phyloP scores from a whole-genome alignment of 1,284 basidiomycete genomes.

The Trichosporon coremiiforme region DNA sequence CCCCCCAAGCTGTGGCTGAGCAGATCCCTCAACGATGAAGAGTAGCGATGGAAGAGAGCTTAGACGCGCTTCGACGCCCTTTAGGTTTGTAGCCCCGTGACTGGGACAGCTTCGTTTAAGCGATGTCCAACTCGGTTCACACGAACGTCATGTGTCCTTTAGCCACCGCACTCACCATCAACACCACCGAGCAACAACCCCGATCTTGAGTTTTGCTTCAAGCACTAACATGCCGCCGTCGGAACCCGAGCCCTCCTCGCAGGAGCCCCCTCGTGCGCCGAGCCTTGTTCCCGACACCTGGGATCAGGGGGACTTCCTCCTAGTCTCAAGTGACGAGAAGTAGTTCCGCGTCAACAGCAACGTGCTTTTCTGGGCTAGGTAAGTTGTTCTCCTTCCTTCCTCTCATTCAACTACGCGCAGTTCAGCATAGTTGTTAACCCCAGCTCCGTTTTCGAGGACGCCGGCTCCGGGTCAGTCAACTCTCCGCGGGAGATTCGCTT shows the following conservation, averaged over 20 bases:
- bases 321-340: not conserved
- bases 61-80: too few species aligned
- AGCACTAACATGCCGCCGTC: not conserved
- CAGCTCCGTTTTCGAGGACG: not conserved
- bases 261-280: not conserved
- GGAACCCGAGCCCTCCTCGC: not conserved
- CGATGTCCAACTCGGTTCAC: too few species aligned
- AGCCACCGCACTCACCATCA: not conserved
- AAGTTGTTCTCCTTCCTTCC: not conserved
- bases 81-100: too few species aligned
- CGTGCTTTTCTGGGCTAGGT: conserved; percentile 4
- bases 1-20: too few species aligned
- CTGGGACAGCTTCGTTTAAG: too few species aligned
- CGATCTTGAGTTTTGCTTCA: not conserved
- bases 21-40: too few species aligned
- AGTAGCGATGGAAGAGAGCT: too few species aligned
- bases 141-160: not conserved
- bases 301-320: conserved; percentile 1
- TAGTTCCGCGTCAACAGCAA: not conserved
- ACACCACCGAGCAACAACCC: not conserved
- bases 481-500: not conserved
- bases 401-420: not conserved
- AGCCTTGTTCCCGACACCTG: not conserved
- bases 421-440: not conserved
- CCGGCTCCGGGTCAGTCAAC: not conserved